Base-by-base conservation (phyloP, 2,329 filamentous ascomycete species). In the Didymella keratinophila region DNA sequence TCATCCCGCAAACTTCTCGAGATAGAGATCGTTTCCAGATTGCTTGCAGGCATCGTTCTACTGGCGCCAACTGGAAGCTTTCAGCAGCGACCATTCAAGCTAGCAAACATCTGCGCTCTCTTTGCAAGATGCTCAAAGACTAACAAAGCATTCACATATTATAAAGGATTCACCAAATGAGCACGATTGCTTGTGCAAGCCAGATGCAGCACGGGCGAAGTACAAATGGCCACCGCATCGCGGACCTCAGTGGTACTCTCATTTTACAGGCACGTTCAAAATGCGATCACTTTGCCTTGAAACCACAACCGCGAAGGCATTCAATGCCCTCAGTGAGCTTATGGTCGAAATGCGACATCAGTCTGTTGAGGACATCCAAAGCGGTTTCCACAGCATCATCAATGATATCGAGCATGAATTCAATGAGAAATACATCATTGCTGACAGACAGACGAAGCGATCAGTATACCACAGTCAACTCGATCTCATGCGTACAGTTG, bases 331-430 rank as follows among this genome's bases (percentile, higher is more conserved):
- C 10, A 42, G n/a, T 23, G 25, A 47, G 0, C 10, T 12, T 3
- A 36, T 52, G 48, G 27, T 43, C 14, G 36, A 57, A 25, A 42
- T 23, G 18, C 32, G 36, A n/a, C 7, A 46, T n/a, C 34, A 52
- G 1, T n/a, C 42, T 14, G 47, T 51, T 16, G 34, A 47, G 10
- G 46, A 41, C 11, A 41, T 51, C 21, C 44, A 44, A 2, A 39
- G 46, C 20, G 41, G 42, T 11, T 6, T 56, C 18, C 23, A 16
- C 12, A 27, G 23, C 9, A 34, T 18, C 20, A 46, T 42, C 3
- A 8, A 25, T 8, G 25, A 51, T 1, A 10, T 30, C 11, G n/a
- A 12, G 8, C n/a, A 39, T 12, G 7, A 23, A 21, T n/a, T 30
- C 37, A 34, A 16, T 27, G 45, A 54, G 7, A 37, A 34, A 18